Percentiles rank a stretch among this genome's conserved stretches.
phyloP scores from a whole-genome alignment of 2,329 filamentous ascomycete genomes.

The Penicillium sp. region DNA sequence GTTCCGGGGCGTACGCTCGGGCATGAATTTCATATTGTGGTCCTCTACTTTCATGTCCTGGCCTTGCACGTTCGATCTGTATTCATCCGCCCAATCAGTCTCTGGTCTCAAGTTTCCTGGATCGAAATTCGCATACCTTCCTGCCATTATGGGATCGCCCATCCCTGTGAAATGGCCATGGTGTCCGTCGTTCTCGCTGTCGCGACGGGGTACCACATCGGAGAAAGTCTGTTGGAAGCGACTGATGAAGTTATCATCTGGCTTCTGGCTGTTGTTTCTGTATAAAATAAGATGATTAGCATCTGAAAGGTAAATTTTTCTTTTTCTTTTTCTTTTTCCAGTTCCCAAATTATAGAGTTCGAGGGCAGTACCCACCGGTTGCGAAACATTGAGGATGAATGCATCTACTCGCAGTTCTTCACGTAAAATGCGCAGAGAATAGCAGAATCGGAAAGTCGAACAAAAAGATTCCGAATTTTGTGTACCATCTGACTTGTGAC shows the following conservation, averaged over 20 bases:
- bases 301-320: background rate
- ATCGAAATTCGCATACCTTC: conserved; percentile 22
- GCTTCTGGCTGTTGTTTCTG: conserved; percentile 80
- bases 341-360: background rate
- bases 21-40: conserved; percentile 60
- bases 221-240: conserved; percentile 83
- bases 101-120: background rate
- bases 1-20: conserved; percentile 76
- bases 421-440: background rate
- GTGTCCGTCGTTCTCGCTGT: conserved; percentile 34
- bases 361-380: conserved; percentile 43
- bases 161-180: conserved; percentile 17
- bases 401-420: conserved; percentile 3
- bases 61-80: conserved; percentile 4
- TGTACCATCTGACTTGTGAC: conserved; percentile 9
- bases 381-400: conserved; percentile 44
- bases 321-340: background rate
- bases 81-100: conserved; percentile 6
- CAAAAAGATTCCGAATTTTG: background rate
- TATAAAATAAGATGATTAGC: conserved; percentile 8
- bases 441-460: background rate
- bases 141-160: conserved; percentile 21
- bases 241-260: conserved; percentile 77
- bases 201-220: conserved; percentile 59
- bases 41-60: conserved; percentile 47